Percentiles rank a stretch among this genome's conserved stretches.
These are phyloP conservation scores for Psophocarpus tetragonolobus DNA, from an alignment of 306 rosid genomes.

Conservation along the genomic window DNA sequence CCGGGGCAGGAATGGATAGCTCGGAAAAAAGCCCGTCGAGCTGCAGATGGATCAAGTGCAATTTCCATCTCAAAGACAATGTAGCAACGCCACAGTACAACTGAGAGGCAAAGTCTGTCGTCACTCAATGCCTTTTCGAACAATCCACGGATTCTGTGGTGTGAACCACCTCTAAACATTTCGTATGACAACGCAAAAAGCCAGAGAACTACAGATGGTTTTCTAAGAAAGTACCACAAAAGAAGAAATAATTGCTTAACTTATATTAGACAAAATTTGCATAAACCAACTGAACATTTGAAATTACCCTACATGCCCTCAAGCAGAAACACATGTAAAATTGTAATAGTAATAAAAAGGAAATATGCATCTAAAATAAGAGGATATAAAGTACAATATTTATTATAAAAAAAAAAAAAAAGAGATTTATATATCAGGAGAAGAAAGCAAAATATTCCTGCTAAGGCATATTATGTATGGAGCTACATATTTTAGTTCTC, in stretches of 20 bases:
- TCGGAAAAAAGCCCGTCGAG: conserved; percentile 84
- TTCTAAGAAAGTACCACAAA: conserved; percentile 53
- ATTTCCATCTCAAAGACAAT: conserved; percentile 65
- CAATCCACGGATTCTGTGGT: conserved; percentile 80
- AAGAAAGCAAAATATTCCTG: neutral
- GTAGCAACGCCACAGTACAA: conserved; percentile 88
- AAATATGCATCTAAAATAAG: neutral
- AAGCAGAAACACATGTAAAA: neutral
- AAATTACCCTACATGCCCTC: neutral
- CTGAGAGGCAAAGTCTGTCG: conserved; percentile 62
- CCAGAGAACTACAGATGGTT: conserved; percentile 79
- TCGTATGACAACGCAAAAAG: conserved; percentile 80
- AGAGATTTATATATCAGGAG: neutral
- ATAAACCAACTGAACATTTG: neutral
- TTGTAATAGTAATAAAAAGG: conserved; percentile 1
- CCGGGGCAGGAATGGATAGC: conserved; percentile 98
- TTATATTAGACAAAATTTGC: neutral
- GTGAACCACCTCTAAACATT: conserved; percentile 72
- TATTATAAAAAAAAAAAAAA: neutral
- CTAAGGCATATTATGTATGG: neutral
- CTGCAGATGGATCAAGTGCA: conserved; percentile 63
- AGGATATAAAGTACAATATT: neutral
- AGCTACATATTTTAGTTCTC: neutral
- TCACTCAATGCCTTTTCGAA: conserved; percentile 80
- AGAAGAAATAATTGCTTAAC: conserved; percentile 30